Evolutionary conservation across 805 yeast species (phyloP).

Genomic region (Candida yuanshanica): DNA sequence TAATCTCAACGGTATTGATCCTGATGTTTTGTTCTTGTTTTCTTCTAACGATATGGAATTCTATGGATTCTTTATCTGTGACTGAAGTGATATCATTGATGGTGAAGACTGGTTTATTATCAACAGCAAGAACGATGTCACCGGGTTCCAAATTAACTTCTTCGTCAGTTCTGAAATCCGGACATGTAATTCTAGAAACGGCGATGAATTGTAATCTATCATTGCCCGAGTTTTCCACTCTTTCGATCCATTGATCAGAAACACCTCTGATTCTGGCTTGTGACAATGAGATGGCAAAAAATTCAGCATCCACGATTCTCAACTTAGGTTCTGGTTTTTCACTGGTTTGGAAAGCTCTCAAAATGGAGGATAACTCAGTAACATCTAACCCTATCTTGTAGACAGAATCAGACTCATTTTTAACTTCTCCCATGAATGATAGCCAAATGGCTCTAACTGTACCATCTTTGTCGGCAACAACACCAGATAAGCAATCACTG

Average conservation of each 20-base stretch:
- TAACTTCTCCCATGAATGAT: constrained; percentile 72
- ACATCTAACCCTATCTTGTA: constrained; percentile 76
- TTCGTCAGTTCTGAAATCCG: constrained; percentile 28
- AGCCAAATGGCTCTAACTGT: constrained; percentile 82
- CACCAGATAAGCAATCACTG: constrained; percentile 74
- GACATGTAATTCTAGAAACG: constrained; percentile 61
- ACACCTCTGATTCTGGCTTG: constrained; percentile 86
- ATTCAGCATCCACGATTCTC: constrained; percentile 75
- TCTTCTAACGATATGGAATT: constrained; percentile 66
- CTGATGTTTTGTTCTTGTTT: constrained; percentile 54
- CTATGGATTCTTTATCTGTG: constrained; percentile 38
- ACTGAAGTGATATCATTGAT: constrained; percentile 49
- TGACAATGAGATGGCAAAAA: constrained; percentile 58
- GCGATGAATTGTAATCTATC: constrained; percentile 70
- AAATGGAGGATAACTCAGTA: constrained; percentile 52
- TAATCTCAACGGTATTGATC: constrained; percentile 61
- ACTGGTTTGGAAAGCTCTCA: constrained; percentile 44
- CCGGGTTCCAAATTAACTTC: constrained; percentile 41
- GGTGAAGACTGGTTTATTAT: constrained; percentile 58
- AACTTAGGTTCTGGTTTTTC: constrained; percentile 43
- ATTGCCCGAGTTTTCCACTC: constrained; percentile 54
- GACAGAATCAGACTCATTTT: constrained; percentile 53
- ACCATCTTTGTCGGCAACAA: constrained; percentile 72
- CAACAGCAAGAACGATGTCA: constrained; percentile 69
- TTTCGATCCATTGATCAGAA: constrained; percentile 72